phyloP scores from a whole-genome alignment of 2,329 filamentous ascomycete genomes.

The Exophiala xenobiotica region DNA sequence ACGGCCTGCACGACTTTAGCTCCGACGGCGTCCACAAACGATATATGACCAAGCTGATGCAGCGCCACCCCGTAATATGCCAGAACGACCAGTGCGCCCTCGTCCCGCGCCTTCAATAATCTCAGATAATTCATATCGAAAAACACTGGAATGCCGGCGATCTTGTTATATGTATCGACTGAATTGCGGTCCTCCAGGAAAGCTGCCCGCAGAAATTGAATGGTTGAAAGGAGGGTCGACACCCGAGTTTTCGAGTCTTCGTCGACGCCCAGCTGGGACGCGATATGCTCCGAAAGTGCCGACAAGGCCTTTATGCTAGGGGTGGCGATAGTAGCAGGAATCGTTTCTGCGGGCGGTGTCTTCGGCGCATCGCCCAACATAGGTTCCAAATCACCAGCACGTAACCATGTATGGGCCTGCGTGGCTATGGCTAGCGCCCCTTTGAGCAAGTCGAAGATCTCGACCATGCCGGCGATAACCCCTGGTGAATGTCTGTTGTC shows the following conservation, averaged over 20 bases:
- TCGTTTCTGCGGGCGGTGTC: not conserved
- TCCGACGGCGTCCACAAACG: conserved; percentile 26
- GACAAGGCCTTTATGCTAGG: not conserved
- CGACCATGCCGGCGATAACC: not conserved
- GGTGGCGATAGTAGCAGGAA: not conserved
- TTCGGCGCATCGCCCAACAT: not conserved
- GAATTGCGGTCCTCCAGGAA: not conserved
- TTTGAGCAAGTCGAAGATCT: conserved; percentile 6
- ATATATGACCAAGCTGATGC: conserved; percentile 11
- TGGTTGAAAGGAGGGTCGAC: not conserved
- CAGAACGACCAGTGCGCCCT: conserved; percentile 5
- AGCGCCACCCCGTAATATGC: conserved; percentile 10
- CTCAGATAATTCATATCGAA: conserved; percentile 1
- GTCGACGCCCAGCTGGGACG: not conserved
- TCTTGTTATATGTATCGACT: not conserved
- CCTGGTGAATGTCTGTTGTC: not conserved
- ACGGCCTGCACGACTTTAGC: conserved; percentile 2
- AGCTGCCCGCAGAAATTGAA: not conserved
- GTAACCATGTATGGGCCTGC: conserved; percentile 2
- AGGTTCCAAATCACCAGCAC: conserved; percentile 3
- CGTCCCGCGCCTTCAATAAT: conserved; percentile 4
- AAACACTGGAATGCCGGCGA: conserved; percentile 1
- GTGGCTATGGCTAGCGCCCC: conserved; percentile 6
- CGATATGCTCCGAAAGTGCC: not conserved
- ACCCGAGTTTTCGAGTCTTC: not conserved